A percentile compares a stretch with the other conserved stretches of the same genome.
Evolutionary conservation across 2,329 filamentous ascomycete genomes (phyloP).

Genomic region (Zymoseptoria passerinii): DNA sequence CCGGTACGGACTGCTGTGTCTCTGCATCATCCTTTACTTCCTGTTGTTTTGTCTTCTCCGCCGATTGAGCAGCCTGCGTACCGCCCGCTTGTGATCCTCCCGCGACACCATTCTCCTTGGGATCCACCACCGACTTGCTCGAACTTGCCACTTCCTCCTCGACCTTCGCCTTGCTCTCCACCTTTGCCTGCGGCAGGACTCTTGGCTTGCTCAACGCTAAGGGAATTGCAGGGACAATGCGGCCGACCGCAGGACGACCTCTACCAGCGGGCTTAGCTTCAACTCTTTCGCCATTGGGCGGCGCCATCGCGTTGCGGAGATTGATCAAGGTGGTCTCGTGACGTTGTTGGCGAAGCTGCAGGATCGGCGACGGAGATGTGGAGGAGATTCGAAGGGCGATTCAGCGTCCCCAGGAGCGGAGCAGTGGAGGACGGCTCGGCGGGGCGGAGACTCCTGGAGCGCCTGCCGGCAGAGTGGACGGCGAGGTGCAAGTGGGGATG

Average conservation of each 20-base stretch:
- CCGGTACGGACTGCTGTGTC: background rate
- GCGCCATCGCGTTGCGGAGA: slow-evolving; percentile 13
- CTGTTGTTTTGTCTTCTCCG: background rate
- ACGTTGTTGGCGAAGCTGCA: background rate
- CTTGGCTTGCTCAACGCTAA: slow-evolving; percentile 22
- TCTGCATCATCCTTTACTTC: background rate
- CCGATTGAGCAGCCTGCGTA: background rate
- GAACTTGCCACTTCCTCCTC: background rate
- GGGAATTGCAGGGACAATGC: slow-evolving; percentile 28
- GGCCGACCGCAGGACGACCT: slow-evolving; percentile 11
- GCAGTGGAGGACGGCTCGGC: slow-evolving; percentile 1
- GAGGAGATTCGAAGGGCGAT: background rate
- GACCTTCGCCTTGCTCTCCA: slow-evolving; percentile 2
- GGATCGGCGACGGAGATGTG: background rate
- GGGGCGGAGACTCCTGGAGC: slow-evolving; percentile 20
- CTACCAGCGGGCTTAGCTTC: slow-evolving; percentile 11
- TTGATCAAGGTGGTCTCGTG: background rate
- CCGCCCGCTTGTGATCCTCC: background rate
- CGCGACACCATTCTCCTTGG: background rate
- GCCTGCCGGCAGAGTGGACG: slow-evolving; percentile 7
- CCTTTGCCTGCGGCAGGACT: slow-evolving; percentile 10
- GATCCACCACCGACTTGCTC: background rate
- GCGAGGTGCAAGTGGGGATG: slow-evolving; percentile 1
- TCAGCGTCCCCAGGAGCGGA: slow-evolving; percentile 21
- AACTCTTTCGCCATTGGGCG: slow-evolving; percentile 9